A percentile compares a stretch with the other conserved stretches of the same genome.
Evolutionary conservation across 2,329 filamentous ascomycete species (phyloP).

Genomic region (Diaporthe citri): DNA sequence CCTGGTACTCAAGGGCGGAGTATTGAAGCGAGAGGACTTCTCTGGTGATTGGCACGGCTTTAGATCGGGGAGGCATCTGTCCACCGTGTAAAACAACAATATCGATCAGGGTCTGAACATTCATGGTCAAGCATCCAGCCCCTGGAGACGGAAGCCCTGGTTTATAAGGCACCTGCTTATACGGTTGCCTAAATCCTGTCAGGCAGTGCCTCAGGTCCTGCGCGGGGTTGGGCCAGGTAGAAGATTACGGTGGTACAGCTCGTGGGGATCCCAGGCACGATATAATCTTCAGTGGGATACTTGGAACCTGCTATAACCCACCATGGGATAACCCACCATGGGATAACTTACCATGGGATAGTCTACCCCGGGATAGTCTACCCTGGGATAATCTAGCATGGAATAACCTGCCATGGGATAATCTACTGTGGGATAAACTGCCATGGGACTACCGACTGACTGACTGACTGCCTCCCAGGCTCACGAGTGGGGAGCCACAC

Average conservation of each 20-base stretch:
- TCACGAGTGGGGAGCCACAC: neutral
- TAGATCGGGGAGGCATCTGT: neutral
- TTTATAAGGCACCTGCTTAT: neutral
- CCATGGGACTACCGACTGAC: neutral
- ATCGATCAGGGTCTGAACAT: neutral
- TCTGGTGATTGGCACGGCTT: neutral
- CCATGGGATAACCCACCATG: neutral
- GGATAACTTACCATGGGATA: too few relatives aligned
- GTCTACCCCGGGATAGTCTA: too few relatives aligned
- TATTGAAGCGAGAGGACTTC: conserved; percentile 22
- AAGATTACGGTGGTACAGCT: too few relatives aligned
- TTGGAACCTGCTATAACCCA: too few relatives aligned
- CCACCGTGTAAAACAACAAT: too few relatives aligned
- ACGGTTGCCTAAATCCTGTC: neutral
- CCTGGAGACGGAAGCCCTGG: neutral
- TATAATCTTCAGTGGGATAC: too few relatives aligned
- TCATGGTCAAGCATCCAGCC: too few relatives aligned
- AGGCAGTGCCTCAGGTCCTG: too few relatives aligned
- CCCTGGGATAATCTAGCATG: neutral
- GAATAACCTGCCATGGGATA: neutral
- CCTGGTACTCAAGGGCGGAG: conserved; percentile 35
- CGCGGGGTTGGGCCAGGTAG: too few relatives aligned
- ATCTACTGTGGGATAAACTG: too few relatives aligned
- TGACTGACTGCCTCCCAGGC: neutral
- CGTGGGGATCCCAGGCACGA: too few relatives aligned